These are phyloP conservation scores for Lentinula lateritia DNA, from an alignment of 768 basidiomycete genomes.

Conservation along the genomic window DNA sequence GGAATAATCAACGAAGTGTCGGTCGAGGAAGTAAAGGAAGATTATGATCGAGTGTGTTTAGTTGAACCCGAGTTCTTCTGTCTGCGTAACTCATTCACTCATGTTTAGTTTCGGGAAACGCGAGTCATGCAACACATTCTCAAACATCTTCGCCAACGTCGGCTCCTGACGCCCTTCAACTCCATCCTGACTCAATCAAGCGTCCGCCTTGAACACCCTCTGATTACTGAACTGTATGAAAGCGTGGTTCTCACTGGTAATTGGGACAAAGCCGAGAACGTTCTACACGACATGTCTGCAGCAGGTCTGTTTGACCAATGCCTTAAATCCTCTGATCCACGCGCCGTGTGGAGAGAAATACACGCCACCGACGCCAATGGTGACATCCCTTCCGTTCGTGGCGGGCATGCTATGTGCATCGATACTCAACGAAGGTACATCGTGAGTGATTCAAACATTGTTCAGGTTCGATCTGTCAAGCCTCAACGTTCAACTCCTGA, in stretches of 20 bases:
- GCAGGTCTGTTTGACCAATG: constrained; percentile 60
- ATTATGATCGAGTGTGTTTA: constrained; percentile 58
- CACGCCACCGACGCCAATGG: constrained; percentile 58
- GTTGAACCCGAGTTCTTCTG: not conserved
- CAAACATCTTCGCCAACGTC: constrained; percentile 74
- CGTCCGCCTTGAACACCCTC: constrained; percentile 62
- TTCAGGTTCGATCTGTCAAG: not conserved
- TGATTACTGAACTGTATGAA: constrained; percentile 60
- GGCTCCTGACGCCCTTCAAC: constrained; percentile 61
- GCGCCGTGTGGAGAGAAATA: constrained; percentile 56
- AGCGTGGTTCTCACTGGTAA: constrained; percentile 61
- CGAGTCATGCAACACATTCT: constrained; percentile 61
- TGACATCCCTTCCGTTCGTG: constrained; percentile 60
- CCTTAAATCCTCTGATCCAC: constrained; percentile 51
- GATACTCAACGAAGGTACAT: constrained; percentile 57
- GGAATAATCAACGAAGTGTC: constrained; percentile 53
- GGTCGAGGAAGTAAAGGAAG: constrained; percentile 47
- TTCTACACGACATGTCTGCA: constrained; percentile 43
- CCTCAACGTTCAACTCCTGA: not conserved
- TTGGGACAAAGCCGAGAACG: constrained; percentile 52
- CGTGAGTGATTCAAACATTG: not conserved
- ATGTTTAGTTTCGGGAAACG: constrained; percentile 57
- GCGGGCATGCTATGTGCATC: constrained; percentile 81
- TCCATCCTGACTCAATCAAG: constrained; percentile 50
- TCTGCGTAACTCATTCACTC: not conserved